phyloP scores from a whole-genome alignment of 163 green algal species.

The Coccomyxa subellipsoidea region DNA sequence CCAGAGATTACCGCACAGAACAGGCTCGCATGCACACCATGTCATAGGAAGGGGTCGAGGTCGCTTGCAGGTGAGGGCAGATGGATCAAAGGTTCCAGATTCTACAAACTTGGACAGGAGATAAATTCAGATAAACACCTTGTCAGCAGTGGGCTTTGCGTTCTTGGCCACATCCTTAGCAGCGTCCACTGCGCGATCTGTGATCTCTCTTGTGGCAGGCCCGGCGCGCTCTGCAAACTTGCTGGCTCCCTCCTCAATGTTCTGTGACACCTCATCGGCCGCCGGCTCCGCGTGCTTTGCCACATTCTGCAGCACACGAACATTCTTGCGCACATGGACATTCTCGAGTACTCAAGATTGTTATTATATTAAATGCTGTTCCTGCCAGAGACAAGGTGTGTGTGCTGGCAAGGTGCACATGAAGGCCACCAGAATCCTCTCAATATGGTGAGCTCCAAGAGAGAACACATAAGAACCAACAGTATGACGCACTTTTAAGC shows the following conservation, averaged over 20 bases:
- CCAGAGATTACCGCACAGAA: too few species aligned
- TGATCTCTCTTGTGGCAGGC: not conserved
- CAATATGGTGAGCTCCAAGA: not conserved
- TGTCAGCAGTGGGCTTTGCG: not conserved
- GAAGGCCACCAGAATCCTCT: not conserved
- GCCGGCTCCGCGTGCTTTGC: constrained; percentile 2
- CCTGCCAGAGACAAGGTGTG: too few species aligned
- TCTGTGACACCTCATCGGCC: not conserved
- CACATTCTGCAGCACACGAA: not conserved
- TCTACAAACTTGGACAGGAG: not conserved
- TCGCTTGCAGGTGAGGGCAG: not conserved
- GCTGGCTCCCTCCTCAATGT: not conserved
- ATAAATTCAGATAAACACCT: not conserved
- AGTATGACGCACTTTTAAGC: not conserved
- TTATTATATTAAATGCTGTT: not conserved
- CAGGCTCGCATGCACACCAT: not conserved
- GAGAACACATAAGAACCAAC: not conserved
- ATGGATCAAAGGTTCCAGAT: not conserved
- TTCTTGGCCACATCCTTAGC: not conserved
- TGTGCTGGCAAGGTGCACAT: not conserved
- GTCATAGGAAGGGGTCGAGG: not conserved
- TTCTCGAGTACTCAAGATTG: not conserved
- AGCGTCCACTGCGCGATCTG: not conserved
- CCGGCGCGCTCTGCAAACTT: not conserved
- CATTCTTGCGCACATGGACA: not conserved